Percentiles rank a stretch among this genome's conserved stretches.
Conservation (phyloP, 1,139 yeast species). For the Tardiomyces depauwii region DNA sequence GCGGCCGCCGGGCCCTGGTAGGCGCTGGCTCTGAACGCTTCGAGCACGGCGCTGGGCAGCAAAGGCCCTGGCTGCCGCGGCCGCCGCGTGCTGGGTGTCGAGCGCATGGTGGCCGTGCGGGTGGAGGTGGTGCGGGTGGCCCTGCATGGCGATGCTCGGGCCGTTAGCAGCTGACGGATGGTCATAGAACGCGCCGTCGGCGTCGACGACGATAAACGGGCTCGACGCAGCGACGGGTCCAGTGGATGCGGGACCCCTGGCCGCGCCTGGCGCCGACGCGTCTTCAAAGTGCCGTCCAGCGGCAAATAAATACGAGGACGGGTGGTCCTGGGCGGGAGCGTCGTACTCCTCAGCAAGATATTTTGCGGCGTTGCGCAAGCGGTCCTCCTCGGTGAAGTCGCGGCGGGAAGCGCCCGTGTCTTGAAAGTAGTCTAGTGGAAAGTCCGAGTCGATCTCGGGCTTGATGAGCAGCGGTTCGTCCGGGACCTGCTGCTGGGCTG, state of each 20-base stretch:
- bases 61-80: neutral
- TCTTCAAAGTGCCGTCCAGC: neutral
- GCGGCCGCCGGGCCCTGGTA: neutral
- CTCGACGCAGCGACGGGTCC: neutral
- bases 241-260: neutral
- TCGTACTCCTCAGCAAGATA: neutral
- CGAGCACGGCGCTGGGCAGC: neutral
- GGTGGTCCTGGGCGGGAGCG: neutral
- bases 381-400: neutral
- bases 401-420: neutral
- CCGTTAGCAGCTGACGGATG: too few relatives aligned
- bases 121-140: too few relatives aligned
- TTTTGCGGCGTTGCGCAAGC: neutral
- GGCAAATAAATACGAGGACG: neutral
- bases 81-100: neutral
- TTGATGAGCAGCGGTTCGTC: constrained; percentile 7
- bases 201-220: neutral
- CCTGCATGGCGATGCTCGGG: too few relatives aligned
- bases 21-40: neutral
- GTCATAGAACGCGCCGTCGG: neutral
- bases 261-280: neutral
- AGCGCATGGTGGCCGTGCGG: too few relatives aligned
- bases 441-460: constrained; percentile 16
- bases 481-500: neutral
- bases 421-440: constrained; percentile 20